Conservation (phyloP, 2,329 filamentous ascomycete species). For the Exophiala oligosperma region DNA sequence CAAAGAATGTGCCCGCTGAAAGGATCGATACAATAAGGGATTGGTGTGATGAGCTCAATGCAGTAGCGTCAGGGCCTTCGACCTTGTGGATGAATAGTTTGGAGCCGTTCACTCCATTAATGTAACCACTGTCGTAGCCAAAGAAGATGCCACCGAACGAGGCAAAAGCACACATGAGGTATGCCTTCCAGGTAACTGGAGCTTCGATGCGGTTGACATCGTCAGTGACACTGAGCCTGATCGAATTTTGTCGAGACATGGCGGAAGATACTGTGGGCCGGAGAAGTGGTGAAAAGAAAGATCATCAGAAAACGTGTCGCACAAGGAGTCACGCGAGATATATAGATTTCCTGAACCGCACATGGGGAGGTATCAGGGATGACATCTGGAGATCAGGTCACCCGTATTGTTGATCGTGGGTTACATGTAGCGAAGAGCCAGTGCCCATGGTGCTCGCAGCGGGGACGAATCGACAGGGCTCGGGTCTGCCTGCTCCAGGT, state of each 20-base stretch:
- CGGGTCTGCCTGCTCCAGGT: background rate
- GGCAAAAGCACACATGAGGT: conserved; percentile 61
- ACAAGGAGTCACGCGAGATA: too few relatives aligned
- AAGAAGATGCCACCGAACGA: conserved; percentile 63
- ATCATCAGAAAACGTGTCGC: too few relatives aligned
- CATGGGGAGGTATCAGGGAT: background rate
- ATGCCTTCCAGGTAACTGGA: conserved; percentile 59
- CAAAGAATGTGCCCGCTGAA: conserved; percentile 75
- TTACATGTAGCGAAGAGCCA: background rate
- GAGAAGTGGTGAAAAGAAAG: too few relatives aligned
- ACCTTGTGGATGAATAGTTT: conserved; percentile 48
- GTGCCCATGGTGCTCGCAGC: background rate
- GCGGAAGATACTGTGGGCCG: background rate
- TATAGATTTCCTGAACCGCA: background rate
- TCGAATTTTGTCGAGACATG: background rate
- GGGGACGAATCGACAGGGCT: background rate
- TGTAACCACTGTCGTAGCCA: conserved; percentile 60
- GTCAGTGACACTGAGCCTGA: conserved; percentile 19
- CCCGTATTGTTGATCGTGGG: background rate
- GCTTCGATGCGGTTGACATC: conserved; percentile 59
- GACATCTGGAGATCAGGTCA: background rate
- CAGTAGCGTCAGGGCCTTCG: conserved; percentile 30
- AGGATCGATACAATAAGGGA: conserved; percentile 74
- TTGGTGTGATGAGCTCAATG: conserved; percentile 50
- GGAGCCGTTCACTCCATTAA: conserved; percentile 54